Evolutionary conservation across 2,329 filamentous ascomycete species (phyloP), one percentile per base, ranked within the genome.

Genomic region (Diaporthe citrichinensis): DNA sequence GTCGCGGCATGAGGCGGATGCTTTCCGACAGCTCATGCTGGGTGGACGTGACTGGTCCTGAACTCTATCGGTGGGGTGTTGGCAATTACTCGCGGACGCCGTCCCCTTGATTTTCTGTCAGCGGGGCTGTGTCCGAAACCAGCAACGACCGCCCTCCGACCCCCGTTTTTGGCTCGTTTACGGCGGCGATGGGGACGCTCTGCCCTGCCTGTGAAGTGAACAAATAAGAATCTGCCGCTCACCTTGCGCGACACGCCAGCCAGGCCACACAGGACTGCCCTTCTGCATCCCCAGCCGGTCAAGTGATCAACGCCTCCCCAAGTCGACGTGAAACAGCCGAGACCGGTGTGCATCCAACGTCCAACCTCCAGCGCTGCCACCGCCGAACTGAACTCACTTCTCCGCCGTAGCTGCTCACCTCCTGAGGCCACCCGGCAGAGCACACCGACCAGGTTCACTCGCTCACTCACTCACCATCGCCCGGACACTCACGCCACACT

Each of bases 1-100:
- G 49, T 41, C 72, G 72, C 72, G 72, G 72, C 72, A 59, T 68
- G 31, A 34, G 59, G 72, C 75, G 75, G 75, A 76, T 76, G 72
- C 75, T 74, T 75, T 67, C 72, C 75, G 72, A 75, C 59, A 69
- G 59, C 73, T 71, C 44, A 72, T 51, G 53, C 55, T 68, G 51
- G 44, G 69, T 61, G 55, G 41, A 51, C 49, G 49, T 57, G 68
- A 74, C 61, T 76, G 75, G 72, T 72, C 72, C 58, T 69, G 44
- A 46, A 71, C 67, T 72, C 58, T 57, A 28, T 61, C 36, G 39
- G 72, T 74, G 73, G 72, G 55, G 75, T 46, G 39, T 25, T 17
- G 57, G 57, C 72, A 74, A 74, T 74, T 62, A 72, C 61, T 71
- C 44, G 72, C 59, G 57, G 49, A 73, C 59, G 71, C 62, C 46